Percentiles rank a stretch among this genome's conserved stretches.
These are phyloP conservation scores for Raffaelea arxii DNA, from an alignment of 2,329 filamentous ascomycete species.

Conservation along the genomic window DNA sequence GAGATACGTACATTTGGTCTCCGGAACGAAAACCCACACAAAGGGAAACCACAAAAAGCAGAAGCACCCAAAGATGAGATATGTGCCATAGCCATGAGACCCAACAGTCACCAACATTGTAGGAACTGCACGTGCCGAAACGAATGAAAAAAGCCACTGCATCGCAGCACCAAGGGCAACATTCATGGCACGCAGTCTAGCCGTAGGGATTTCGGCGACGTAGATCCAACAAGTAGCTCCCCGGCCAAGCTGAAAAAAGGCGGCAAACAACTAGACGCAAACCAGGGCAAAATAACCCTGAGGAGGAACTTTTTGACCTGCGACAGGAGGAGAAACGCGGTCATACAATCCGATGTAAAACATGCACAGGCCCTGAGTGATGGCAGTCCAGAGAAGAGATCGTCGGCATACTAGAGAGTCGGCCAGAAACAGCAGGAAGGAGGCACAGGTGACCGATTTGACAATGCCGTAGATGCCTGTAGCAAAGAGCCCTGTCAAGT, in stretches of 20 bases:
- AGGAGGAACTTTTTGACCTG: conserved; percentile 14
- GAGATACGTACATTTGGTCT: conserved; percentile 54
- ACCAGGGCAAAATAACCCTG: conserved; percentile 57
- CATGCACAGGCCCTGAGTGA: conserved; percentile 52
- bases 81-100: conserved; percentile 25
- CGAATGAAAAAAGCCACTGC: conserved; percentile 63
- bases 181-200: conserved; percentile 51
- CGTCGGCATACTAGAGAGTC: conserved; percentile 51
- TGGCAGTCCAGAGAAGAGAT: conserved; percentile 49
- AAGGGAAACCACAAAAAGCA: conserved; percentile 55
- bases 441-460: conserved; percentile 31
- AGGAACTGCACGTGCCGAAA: conserved; percentile 53
- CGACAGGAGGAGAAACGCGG: conserved; percentile 40
- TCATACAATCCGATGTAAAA: conserved; percentile 59
- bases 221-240: conserved; percentile 54
- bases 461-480: not conserved
- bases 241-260: conserved; percentile 50
- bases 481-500: not conserved
- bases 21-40: conserved; percentile 46
- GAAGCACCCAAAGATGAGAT: conserved; percentile 55
- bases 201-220: conserved; percentile 49
- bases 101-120: conserved; percentile 34
- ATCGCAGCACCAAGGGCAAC: conserved; percentile 55
- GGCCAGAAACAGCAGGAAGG: conserved; percentile 50
- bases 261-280: conserved; percentile 55